Conservation (phyloP, 257 asterid genomes). For the Solanum peruvianum region DNA sequence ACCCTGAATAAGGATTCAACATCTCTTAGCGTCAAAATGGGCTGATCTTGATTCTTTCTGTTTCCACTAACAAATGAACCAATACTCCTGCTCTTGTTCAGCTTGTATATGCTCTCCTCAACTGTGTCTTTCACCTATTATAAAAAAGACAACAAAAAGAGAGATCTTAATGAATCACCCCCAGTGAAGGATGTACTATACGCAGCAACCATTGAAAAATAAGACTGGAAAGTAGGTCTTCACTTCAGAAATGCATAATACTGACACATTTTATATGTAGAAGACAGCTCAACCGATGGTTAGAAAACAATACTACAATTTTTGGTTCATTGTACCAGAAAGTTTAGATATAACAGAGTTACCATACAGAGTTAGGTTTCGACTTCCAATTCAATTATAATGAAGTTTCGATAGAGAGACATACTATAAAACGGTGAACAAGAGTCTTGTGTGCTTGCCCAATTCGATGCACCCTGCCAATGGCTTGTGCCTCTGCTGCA, state of each 20-base stretch:
- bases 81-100: slow-evolving; percentile 65
- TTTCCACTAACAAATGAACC: slow-evolving; percentile 76
- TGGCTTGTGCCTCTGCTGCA: slow-evolving; percentile 98
- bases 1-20: slow-evolving; percentile 78
- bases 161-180: background rate
- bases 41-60: slow-evolving; percentile 85
- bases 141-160: background rate
- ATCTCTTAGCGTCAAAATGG: slow-evolving; percentile 66
- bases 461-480: slow-evolving; percentile 93
- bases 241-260: background rate
- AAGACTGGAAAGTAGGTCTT: background rate
- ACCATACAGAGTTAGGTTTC: background rate
- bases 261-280: background rate
- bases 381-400: background rate
- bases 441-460: slow-evolving; percentile 82
- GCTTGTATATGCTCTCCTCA: slow-evolving; percentile 79
- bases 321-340: background rate
- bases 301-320: background rate
- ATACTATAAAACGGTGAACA: slow-evolving; percentile 88
- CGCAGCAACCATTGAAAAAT: background rate
- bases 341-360: background rate
- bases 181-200: background rate
- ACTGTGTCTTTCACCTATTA: slow-evolving; percentile 79
- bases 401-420: slow-evolving; percentile 7
- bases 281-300: background rate